Evolutionary conservation across 352 stramenopile species (phyloP).

Genomic region (Blastocystis sp.): DNA sequence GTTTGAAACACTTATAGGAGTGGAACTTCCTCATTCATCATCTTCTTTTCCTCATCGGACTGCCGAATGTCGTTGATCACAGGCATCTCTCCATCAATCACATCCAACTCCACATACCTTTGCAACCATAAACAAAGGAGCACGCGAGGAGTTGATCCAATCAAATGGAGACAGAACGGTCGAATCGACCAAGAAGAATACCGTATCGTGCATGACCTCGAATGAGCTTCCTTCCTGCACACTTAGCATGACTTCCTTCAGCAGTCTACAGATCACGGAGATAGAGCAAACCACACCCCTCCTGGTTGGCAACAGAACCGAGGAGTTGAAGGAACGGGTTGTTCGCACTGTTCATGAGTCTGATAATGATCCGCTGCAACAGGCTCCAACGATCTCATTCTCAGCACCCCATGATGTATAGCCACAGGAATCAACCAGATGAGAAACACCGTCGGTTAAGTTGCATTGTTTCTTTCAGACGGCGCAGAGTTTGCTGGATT

Average conservation of each 20-base stretch:
- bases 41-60: constrained; percentile 8
- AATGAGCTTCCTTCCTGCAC: constrained; percentile 54
- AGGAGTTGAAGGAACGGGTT: constrained; percentile 54
- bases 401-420: too few species aligned
- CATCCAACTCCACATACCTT: background rate
- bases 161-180: constrained; percentile 49
- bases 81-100: constrained; percentile 1
- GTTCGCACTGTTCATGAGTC: background rate
- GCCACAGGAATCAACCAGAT: too few species aligned
- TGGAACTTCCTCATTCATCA: constrained; percentile 17
- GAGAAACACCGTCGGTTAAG: too few species aligned
- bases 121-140: constrained; percentile 36
- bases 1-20: background rate
- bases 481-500: too few species aligned
- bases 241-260: constrained; percentile 36
- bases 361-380: too few species aligned
- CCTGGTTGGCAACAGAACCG: constrained; percentile 29
- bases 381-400: too few species aligned
- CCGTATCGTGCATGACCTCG: constrained; percentile 51
- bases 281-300: constrained; percentile 19
- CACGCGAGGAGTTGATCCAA: constrained; percentile 34
- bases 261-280: constrained; percentile 4
- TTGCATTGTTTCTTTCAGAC: too few species aligned
- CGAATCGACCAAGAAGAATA: constrained; percentile 43
- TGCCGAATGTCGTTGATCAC: constrained; percentile 50